Base-by-base conservation (phyloP, 106 monocot species). In the Allium sativum region DNA sequence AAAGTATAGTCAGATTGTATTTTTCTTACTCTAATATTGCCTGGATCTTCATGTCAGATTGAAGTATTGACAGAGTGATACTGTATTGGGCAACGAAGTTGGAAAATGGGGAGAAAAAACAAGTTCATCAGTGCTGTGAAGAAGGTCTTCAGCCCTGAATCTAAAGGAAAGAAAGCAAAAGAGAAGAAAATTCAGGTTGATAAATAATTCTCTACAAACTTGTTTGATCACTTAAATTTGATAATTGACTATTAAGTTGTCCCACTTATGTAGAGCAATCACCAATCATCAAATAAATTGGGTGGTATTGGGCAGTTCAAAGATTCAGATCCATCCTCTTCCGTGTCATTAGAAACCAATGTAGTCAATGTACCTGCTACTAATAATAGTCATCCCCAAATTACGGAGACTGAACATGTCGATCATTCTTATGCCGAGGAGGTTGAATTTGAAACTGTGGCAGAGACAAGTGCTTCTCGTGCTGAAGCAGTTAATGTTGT, bases 121-220 rank as follows among this genome's bases (percentile, higher is more conserved):
- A 86, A 82, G 65, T 92, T 86, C 87, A 74, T 92, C 46, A 77
- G 81, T 13, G 81, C 76, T 3, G 80, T 92, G 15, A 92, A 79
- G 68, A 87, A 76, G 63, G 92, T 92, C 40, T 87, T 92, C 76
- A 84, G 84, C 53, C 82, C 74, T 45, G 79, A 79, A 59, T 79
- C 89, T 7, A 89, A 83, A 66, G 80, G 77, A 66, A 87, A 82
- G 76, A 75, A 80, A 51, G 21, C 57, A 20, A 57, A 57, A 57
- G 57, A 57, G 57, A 57, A 57, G 57, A 57, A 21, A 31, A 8
- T 57, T 31, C 12, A 57, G 67, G 59, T 21, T 59, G 31, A 78
- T 66, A 72, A 73, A 42, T 6, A 10, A 21, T 1, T 54, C 46
- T 14, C 7, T 52, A n/a, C 56, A 22, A 8, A 7, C 17, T 22